Base-by-base conservation (phyloP, 306 rosid species). In the Argentina anserina region DNA sequence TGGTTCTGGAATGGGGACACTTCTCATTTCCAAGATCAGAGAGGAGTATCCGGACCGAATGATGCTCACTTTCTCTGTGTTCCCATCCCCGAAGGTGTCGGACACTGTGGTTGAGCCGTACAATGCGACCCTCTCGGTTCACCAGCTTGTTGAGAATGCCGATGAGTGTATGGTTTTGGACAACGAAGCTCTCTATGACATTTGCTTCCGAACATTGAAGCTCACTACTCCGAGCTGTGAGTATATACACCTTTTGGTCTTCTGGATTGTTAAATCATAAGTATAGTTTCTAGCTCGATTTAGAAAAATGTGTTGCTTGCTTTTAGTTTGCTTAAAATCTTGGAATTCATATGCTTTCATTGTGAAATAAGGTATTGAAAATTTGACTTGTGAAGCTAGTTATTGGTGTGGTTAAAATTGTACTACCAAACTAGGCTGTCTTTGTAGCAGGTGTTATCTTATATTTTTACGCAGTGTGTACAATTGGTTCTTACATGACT, bases 161-260 rank as follows among this genome's bases (percentile, higher is more conserved):
- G 87, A 86, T 31, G 90, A 86, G 75, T 86, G 90, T 66, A 86
- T 84, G 90, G 90, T 86, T 11, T 81, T 86, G 84, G 90, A 86
- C 65, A 86, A 86, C 15, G 90, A 86, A 65, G 87, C 90, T 17
- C 86, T 86, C 40, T 86, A 86, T 50, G 90, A 86, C 65, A 86
- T 86, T 65, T 86, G 87, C 83, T 86, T 86, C 80, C 75, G 87
- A 8, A 86, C 88, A 3, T 81, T 86, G 9, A 86, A 86, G 78
- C 90, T 86, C 68, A 83, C 90, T 62, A 86, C 90, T 26, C 87
- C 90, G 33, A 86, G 90, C 84, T 86, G 90, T 86, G 79, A 81
- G 90, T 83, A 7, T 21, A 9, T 65, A 33, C 20, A 37, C 39
- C 28, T 6, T 41, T 25, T 15, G 2, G 25, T 56, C 42, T 7